These are phyloP conservation scores for Ceratocystis harringtonii DNA, from an alignment of 2,329 filamentous ascomycete species.

Conservation along the genomic window DNA sequence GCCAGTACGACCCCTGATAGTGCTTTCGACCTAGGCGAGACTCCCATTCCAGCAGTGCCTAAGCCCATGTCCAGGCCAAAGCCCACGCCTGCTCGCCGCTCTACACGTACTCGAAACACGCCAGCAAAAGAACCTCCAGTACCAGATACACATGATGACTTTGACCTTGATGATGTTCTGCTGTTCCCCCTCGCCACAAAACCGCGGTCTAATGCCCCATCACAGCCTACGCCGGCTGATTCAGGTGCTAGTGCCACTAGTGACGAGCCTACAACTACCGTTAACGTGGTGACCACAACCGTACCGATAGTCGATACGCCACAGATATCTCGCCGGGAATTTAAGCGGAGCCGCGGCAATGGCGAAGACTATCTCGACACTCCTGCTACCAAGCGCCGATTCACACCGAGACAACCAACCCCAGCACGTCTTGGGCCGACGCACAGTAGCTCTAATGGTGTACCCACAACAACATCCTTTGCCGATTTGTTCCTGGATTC, in stretches of 20 bases:
- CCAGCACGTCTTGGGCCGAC: conserved; percentile 1
- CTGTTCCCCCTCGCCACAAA: not conserved
- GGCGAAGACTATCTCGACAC: conserved; percentile 3
- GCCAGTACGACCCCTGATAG: conserved; percentile 15
- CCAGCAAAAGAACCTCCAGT: not conserved
- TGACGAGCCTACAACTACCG: conserved; percentile 8
- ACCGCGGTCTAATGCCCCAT: not conserved
- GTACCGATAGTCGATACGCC: conserved; percentile 14
- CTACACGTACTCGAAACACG: not conserved
- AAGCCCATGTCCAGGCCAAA: conserved; percentile 7
- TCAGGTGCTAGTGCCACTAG: conserved; percentile 10
- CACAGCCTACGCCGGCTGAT: conserved; percentile 6
- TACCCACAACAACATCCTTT: not conserved
- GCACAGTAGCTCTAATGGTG: not conserved
- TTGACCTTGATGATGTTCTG: not conserved
- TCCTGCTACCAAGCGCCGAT: conserved; percentile 3
- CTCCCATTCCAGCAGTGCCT: not conserved
- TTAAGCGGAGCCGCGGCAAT: not conserved
- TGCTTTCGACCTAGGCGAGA: conserved; percentile 6
- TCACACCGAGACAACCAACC: not conserved
- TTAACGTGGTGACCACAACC: conserved; percentile 11
- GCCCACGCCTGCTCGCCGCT: conserved; percentile 2
- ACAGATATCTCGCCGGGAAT: not conserved
- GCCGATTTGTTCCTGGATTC: conserved; percentile 9
- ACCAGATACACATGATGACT: conserved; percentile 1